These are phyloP conservation scores for Grosmannia clavigera DNA, from an alignment of 2,329 filamentous ascomycete species.

Conservation along the genomic window DNA sequence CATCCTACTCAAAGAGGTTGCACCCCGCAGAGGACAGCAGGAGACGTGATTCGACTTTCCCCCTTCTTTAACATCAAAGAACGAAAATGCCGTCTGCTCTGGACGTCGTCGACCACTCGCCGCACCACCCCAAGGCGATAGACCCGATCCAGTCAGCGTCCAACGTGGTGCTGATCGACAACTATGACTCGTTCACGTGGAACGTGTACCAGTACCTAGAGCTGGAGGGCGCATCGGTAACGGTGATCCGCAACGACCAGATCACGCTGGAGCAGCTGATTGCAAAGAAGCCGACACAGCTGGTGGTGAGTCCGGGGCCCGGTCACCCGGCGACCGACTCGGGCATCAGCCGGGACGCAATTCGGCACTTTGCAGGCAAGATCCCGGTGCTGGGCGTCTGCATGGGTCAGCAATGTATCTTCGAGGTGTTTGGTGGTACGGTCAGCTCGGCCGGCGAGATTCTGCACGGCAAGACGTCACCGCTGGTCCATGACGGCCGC, in stretches of 20 bases:
- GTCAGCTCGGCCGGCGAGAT: slow-evolving; percentile 93
- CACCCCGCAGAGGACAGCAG: not conserved
- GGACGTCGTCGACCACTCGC: slow-evolving; percentile 65
- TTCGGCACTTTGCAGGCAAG: slow-evolving; percentile 83
- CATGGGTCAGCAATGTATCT: slow-evolving; percentile 99
- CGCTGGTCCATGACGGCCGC: slow-evolving; percentile 75
- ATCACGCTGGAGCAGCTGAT: slow-evolving; percentile 76
- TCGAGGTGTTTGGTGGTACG: slow-evolving; percentile 81
- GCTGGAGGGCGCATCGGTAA: slow-evolving; percentile 85
- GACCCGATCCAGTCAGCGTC: slow-evolving; percentile 65
- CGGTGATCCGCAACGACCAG: slow-evolving; percentile 86
- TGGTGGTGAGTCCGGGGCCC: slow-evolving; percentile 90
- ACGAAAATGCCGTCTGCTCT: slow-evolving; percentile 32
- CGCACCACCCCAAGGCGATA: slow-evolving; percentile 66
- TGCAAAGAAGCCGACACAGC: slow-evolving; percentile 73
- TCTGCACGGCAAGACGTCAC: slow-evolving; percentile 92
- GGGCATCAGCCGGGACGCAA: slow-evolving; percentile 84
- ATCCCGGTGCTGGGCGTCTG: slow-evolving; percentile 95
- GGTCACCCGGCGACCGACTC: slow-evolving; percentile 87
- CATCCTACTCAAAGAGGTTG: not conserved
- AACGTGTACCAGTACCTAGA: slow-evolving; percentile 98
- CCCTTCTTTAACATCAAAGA: not conserved
- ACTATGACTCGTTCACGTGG: slow-evolving; percentile 99
- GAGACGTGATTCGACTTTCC: not conserved
- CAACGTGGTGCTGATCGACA: slow-evolving; percentile 92